These are phyloP conservation scores for Iris macrosiphon DNA, from an alignment of 106 monocot genomes.

Conservation along the genomic window DNA sequence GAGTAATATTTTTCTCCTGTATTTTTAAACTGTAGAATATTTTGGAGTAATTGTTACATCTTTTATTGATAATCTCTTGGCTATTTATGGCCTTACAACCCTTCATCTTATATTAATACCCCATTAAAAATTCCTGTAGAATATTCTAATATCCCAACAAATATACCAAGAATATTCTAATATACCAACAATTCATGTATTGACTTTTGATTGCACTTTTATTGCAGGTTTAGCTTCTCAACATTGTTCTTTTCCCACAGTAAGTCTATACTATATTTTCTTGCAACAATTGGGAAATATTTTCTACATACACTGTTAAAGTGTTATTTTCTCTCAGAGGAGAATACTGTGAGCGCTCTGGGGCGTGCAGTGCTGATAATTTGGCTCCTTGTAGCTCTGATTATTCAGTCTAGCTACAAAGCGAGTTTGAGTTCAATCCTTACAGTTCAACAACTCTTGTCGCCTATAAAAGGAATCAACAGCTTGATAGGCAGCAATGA, in stretches of 20 bases:
- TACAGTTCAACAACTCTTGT: constrained; percentile 47
- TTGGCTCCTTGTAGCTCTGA: constrained; percentile 70
- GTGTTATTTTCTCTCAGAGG: constrained; percentile 22
- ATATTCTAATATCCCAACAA: too few relatives aligned
- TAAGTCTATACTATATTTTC: constrained; percentile 27
- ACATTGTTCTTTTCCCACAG: constrained; percentile 83
- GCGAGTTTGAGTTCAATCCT: constrained; percentile 70
- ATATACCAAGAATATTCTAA: too few relatives aligned
- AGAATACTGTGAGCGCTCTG: constrained; percentile 42
- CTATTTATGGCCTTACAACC: too few relatives aligned
- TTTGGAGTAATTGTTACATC: too few relatives aligned
- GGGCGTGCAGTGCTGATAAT: constrained; percentile 49
- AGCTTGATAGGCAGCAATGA: constrained; percentile 44
- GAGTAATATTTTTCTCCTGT: too few relatives aligned
- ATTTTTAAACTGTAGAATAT: too few relatives aligned
- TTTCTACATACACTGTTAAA: neutral
- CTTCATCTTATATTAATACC: too few relatives aligned
- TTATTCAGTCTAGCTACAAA: constrained; percentile 68
- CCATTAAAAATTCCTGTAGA: too few relatives aligned
- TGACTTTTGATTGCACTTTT: neutral
- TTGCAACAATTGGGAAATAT: neutral
- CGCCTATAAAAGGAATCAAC: constrained; percentile 59
- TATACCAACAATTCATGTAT: too few relatives aligned
- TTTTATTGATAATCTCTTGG: too few relatives aligned
- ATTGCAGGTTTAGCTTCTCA: constrained; percentile 80